Percentiles rank a stretch among this genome's conserved stretches.
phyloP scores from a whole-genome alignment of 768 basidiomycete genomes.

The Artomyces pyxidatus region DNA sequence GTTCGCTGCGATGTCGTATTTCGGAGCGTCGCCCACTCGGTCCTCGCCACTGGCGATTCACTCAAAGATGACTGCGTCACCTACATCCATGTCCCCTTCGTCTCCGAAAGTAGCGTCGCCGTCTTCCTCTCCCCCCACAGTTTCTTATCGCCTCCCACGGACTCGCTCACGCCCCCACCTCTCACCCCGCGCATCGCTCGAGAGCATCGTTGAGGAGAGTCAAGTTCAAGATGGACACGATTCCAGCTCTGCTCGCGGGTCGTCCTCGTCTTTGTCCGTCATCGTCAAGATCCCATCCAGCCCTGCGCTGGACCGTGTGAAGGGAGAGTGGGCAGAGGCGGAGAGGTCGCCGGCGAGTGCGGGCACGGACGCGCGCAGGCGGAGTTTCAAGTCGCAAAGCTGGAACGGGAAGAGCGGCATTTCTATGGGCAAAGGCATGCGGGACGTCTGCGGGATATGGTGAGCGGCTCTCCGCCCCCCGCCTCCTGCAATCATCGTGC shows the following conservation, averaged over 20 bases:
- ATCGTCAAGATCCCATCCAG: background rate
- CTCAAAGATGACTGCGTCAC: background rate
- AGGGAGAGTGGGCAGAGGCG: background rate
- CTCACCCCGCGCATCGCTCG: slow-evolving; percentile 9
- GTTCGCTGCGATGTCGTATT: background rate
- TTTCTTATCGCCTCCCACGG: slow-evolving; percentile 9
- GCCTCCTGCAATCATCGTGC: background rate
- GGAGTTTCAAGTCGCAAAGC: background rate
- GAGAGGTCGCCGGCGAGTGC: background rate
- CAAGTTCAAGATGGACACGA: background rate
- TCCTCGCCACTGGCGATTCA: background rate
- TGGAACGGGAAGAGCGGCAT: slow-evolving; percentile 17
- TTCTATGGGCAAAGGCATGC: slow-evolving; percentile 4
- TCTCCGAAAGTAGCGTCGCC: background rate
- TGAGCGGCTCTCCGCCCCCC: slow-evolving; percentile 6
- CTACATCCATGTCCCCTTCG: slow-evolving; percentile 2
- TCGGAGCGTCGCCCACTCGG: background rate
- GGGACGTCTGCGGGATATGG: slow-evolving; percentile 17
- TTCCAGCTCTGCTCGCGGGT: background rate
- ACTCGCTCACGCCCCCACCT: slow-evolving; percentile 10
- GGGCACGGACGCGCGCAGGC: background rate
- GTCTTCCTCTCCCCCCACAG: slow-evolving; percentile 1
- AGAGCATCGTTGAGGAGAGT: slow-evolving; percentile 15
- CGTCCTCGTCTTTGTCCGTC: background rate
- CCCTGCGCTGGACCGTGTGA: background rate